A percentile compares a stretch with the other conserved stretches of the same genome.
Evolutionary conservation across 1,284 basidiomycete genomes (phyloP).

Genomic region (Fomitopsis palustris): DNA sequence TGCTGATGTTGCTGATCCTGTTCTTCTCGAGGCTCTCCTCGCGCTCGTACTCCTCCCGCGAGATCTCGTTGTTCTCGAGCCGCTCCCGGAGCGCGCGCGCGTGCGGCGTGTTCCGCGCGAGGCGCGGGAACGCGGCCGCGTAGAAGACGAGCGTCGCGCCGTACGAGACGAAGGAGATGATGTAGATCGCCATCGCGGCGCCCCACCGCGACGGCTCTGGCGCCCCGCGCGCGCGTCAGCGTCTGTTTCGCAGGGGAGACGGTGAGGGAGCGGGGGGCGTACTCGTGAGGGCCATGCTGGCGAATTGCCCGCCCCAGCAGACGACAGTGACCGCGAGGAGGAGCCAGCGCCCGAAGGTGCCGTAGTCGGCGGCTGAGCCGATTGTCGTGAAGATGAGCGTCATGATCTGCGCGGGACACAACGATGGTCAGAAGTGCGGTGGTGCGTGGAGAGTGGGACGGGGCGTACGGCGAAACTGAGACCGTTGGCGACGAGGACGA

Average conservation of each 20-base stretch:
- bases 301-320: slow-evolving; percentile 79
- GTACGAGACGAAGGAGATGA: slow-evolving; percentile 76
- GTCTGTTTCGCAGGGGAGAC: no score
- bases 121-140: slow-evolving; percentile 76
- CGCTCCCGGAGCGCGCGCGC: slow-evolving; percentile 56
- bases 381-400: slow-evolving; percentile 79
- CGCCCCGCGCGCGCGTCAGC: neutral
- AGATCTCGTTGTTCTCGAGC: slow-evolving; percentile 56
- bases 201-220: slow-evolving; percentile 68
- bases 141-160: slow-evolving; percentile 81
- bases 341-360: slow-evolving; percentile 75
- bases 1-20: slow-evolving; percentile 81
- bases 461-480: slow-evolving; percentile 65
- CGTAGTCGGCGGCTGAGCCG: slow-evolving; percentile 80
- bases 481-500: slow-evolving; percentile 75
- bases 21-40: slow-evolving; percentile 85
- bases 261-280: slow-evolving; percentile 17
- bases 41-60: slow-evolving; percentile 60
- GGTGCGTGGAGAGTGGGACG: slow-evolving; percentile 22
- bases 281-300: slow-evolving; percentile 71
- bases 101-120: slow-evolving; percentile 76
- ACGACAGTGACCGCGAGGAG: slow-evolving; percentile 69
- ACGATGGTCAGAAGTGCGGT: slow-evolving; percentile 1
- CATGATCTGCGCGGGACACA: slow-evolving; percentile 55
- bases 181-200: slow-evolving; percentile 75